Evolutionary conservation across 225 moss, liverwort and hornwort species (phyloP), one percentile per base, ranked within the genome.

Genomic region (Sphagnum tenellum): DNA sequence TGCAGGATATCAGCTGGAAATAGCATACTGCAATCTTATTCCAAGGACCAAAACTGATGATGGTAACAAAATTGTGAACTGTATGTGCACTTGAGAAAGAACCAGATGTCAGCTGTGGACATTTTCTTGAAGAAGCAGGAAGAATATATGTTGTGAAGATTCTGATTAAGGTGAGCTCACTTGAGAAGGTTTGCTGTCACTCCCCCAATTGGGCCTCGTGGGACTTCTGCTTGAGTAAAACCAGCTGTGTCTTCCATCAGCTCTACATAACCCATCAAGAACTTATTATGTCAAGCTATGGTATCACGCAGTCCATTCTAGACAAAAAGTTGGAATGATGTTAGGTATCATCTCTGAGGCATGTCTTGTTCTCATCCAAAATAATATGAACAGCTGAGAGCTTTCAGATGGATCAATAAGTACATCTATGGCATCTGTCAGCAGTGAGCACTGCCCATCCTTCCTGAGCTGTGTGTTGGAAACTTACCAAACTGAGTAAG

Each of bases 401-500:
- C 29, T 29, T 29, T 29, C 29, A 29, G 29, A 29, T 29, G 29
- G 29, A 29, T 29, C 29, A 29, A 29, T 29, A 29, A 29, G 29
- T 29, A 29, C 29, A 29, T 29, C 29, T 29, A 29, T 29, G 29
- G 29, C 29, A 29, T 29, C 29, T 29, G 29, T 29, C 29, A 29
- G 29, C 29, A 29, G 29, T 29, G 0, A 29, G 29, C 29, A 29
- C 29, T 29, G 0, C 29, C 29, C 29, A 29, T 29, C 29, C 29
- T 29, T 29, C 29, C 29, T 29, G 29, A 29, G 29, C 29, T 63
- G 49, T 63, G 8, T n/a, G 13, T 64, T 51, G 44, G 48, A 48
- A 66, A 71, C 80, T 73, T 78, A 84, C 84, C 77, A 60, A 80
- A 80, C 68, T 84, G 84, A 54, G 84, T 70, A 13, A 80, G 84